Evolutionary conservation across 2,329 filamentous ascomycete genomes (phyloP), one percentile per base, ranked within the genome.

Genomic region (Talaromyces islandicus): DNA sequence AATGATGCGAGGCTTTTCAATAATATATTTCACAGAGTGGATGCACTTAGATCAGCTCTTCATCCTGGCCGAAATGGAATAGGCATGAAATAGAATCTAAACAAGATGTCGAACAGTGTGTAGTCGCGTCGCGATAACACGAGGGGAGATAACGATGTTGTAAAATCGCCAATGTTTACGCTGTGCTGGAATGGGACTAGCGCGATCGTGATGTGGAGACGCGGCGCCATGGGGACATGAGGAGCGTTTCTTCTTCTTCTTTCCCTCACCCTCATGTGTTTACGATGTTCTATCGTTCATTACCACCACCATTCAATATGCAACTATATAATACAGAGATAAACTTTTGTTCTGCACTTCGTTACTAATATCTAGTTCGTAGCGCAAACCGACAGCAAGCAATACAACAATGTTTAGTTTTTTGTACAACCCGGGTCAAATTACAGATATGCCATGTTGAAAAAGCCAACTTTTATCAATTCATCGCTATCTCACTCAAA

Each of bases 151-250:
- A 59, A 55, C 21, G 29, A 2, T 4, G 46, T 7, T n/a, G 25
- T 3, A 27, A 27, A 21, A 50, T 24, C 46, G 21, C 21, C 17
- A 38, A 27, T 63, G 61, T 63, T 63, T 63, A 63, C 60, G 25
- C 24, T 46, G 25, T 46, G 14, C 56, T 52, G n/a, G 21, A 59
- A 61, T n/a, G 30, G 59, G 61, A 21, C 41, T 61, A 62, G 60
- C 53, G 60, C 50, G 11, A 53, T 29, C 24, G 19, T 19, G 9
- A 12, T 38, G 21, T 25, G 43, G 43, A 6, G 43, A 46, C 17
- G 3, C 43, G 43, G 43, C 43, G 43, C 24, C 35, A 38, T 38
- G 5, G 35, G 35, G 35, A 38, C 35, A 38, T 17, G 32, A 35
- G 32, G 11, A 14, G 11, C 32, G 14, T 17, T 38, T 38, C 14